Conservation (phyloP, 345 rosid species). For the Acer yangbiense region DNA sequence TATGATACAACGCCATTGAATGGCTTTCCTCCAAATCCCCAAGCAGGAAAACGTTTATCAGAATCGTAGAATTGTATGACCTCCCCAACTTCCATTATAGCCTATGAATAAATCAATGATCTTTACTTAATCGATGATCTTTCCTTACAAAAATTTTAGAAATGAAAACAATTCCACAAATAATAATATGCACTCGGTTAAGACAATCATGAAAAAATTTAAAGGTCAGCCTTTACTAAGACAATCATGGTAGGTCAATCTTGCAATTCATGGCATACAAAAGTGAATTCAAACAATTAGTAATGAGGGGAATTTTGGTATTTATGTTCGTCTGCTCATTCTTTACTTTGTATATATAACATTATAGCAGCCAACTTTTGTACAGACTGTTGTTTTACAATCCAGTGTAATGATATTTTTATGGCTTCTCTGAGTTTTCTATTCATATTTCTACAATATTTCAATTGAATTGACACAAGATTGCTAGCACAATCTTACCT, state of each 20-base stretch:
- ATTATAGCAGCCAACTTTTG: too few relatives aligned
- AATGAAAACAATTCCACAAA: background rate
- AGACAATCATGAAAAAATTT: background rate
- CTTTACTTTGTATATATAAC: too few relatives aligned
- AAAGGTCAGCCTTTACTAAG: background rate
- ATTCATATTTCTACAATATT: too few relatives aligned
- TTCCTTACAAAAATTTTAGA: background rate
- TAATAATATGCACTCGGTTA: background rate
- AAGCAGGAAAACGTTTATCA: conserved; percentile 75
- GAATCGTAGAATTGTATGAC: conserved; percentile 88
- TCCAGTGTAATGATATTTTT: background rate
- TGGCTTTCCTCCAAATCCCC: conserved; percentile 91
- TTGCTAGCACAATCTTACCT: conserved; percentile 32
- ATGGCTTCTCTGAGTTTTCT: background rate
- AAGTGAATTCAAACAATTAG: too few relatives aligned
- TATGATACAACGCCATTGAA: conserved; percentile 62
- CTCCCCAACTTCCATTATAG: conserved; percentile 85
- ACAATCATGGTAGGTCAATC: too few relatives aligned
- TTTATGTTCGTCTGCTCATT: too few relatives aligned
- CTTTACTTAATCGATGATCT: background rate
- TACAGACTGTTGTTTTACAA: too few relatives aligned
- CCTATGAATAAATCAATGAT: conserved; percentile 38
- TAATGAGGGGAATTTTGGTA: too few relatives aligned
- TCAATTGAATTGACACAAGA: background rate
- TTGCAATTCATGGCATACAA: background rate